Percentiles rank a stretch among this genome's conserved stretches.
Conservation (phyloP, 2,329 filamentous ascomycete species). For the Metarhizium album region DNA sequence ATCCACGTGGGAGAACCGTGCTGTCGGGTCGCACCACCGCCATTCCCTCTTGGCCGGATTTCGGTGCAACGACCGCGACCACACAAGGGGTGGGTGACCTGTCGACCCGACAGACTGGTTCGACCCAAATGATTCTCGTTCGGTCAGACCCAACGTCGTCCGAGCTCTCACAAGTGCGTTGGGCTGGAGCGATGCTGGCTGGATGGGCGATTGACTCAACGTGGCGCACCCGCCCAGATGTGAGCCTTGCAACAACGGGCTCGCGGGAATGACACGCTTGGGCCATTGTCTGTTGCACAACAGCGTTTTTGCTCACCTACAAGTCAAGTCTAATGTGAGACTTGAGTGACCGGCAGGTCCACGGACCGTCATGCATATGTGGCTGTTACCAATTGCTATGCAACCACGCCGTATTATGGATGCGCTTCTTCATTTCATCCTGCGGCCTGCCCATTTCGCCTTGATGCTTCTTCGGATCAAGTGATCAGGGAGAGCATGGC, state of each 20-base stretch:
- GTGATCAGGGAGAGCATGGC: neutral
- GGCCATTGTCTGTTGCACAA: neutral
- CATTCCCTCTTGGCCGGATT: neutral
- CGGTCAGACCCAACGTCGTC: constrained; percentile 3
- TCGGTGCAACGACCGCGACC: constrained; percentile 1
- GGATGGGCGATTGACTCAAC: neutral
- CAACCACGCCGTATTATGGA: neutral
- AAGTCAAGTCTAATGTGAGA: neutral
- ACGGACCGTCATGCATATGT: neutral
- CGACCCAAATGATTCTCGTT: constrained; percentile 4
- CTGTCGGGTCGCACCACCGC: constrained; percentile 6
- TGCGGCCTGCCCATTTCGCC: neutral
- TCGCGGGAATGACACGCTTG: neutral
- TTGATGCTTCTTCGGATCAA: neutral
- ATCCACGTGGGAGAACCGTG: constrained; percentile 7
- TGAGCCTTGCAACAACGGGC: neutral
- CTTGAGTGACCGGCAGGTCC: neutral
- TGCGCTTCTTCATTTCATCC: neutral
- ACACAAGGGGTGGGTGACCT: constrained; percentile 1
- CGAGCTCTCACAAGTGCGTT: neutral
- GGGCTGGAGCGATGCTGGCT: neutral
- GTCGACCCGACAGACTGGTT: constrained; percentile 9
- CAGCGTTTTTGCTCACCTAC: neutral
- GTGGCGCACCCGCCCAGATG: neutral
- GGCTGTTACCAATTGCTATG: neutral